A percentile compares a stretch with the other conserved stretches of the same genome.
phyloP scores from a whole-genome alignment of 495 filamentous ascomycete species.

The Lepidopterella palustris region DNA sequence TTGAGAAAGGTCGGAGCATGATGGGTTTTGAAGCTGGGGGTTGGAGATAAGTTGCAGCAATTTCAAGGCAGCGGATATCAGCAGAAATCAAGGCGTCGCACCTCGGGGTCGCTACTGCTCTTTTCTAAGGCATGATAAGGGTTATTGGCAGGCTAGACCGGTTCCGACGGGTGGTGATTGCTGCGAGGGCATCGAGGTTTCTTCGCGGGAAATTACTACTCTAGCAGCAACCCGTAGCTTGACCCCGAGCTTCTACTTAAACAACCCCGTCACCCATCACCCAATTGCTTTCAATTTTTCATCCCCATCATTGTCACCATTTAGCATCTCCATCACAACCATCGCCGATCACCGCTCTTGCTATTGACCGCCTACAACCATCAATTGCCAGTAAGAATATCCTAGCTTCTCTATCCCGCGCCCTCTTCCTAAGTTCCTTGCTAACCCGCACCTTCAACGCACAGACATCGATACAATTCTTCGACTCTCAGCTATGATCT shows the following conservation, averaged over 20 bases:
- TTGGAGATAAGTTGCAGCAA: neutral
- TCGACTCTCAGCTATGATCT: constrained; percentile 32
- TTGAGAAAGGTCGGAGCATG: neutral
- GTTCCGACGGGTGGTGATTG: neutral
- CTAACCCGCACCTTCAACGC: constrained; percentile 2
- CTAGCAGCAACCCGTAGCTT: neutral
- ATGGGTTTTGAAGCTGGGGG: neutral
- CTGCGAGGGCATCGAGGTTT: neutral
- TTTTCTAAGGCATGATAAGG: neutral
- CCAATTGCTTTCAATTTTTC: neutral
- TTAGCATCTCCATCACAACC: neutral
- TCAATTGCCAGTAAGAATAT: neutral
- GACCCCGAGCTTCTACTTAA: neutral
- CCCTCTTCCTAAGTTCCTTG: neutral
- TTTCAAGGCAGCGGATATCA: neutral
- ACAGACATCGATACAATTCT: constrained; percentile 27
- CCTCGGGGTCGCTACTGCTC: neutral
- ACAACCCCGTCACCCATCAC: neutral
- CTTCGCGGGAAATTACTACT: neutral
- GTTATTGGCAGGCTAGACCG: neutral
- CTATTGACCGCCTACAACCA: constrained; percentile 1
- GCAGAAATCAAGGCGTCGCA: neutral
- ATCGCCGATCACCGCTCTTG: neutral
- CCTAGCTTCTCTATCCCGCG: too few species aligned
- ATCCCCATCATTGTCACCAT: neutral